Evolutionary conservation across 164 flowering plant genomes (phyloP).

Genomic region (Nymphaea colorata): DNA sequence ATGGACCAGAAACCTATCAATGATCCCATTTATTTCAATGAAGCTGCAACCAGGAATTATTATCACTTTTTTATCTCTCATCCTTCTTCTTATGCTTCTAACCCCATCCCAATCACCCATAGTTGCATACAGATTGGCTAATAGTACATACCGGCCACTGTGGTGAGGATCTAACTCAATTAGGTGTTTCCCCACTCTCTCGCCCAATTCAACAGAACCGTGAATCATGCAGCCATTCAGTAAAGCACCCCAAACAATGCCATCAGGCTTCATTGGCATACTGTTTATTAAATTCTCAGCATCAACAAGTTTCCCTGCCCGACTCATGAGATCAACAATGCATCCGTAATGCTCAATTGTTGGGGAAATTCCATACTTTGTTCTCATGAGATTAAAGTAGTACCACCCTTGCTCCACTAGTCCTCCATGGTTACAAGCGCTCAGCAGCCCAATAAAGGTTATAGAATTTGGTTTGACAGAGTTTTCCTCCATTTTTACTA

Average conservation of each 20-base stretch:
- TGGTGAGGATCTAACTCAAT: slow-evolving; percentile 12
- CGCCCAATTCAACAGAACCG: slow-evolving; percentile 8
- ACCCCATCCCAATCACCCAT: slow-evolving; percentile 13
- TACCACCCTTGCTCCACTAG: slow-evolving; percentile 9
- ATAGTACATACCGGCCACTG: slow-evolving; percentile 12
- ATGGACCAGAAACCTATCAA: slow-evolving; percentile 8
- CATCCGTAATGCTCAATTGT: slow-evolving; percentile 13
- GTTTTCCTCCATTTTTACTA: slow-evolving; percentile 8
- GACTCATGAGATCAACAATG: slow-evolving; percentile 12
- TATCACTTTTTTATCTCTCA: slow-evolving; percentile 9
- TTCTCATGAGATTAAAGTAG: slow-evolving; percentile 5
- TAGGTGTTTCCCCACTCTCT: slow-evolving; percentile 8
- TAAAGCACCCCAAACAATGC: slow-evolving; percentile 9
- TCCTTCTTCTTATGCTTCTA: slow-evolving; percentile 7
- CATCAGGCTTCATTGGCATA: slow-evolving; percentile 14
- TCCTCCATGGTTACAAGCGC: slow-evolving; percentile 13
- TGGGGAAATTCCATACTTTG: slow-evolving; percentile 5
- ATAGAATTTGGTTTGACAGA: slow-evolving; percentile 7
- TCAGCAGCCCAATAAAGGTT: slow-evolving; percentile 9
- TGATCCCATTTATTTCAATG: slow-evolving; percentile 7
- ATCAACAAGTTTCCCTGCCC: slow-evolving; percentile 8
- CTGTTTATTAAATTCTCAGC: slow-evolving; percentile 6
- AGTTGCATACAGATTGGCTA: slow-evolving; percentile 10
- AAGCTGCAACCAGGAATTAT: slow-evolving; percentile 7
- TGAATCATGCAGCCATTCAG: slow-evolving; percentile 13